These are phyloP conservation scores for Colletotrichum sp. DNA, from an alignment of 2,329 filamentous ascomycete genomes.

Conservation along the genomic window DNA sequence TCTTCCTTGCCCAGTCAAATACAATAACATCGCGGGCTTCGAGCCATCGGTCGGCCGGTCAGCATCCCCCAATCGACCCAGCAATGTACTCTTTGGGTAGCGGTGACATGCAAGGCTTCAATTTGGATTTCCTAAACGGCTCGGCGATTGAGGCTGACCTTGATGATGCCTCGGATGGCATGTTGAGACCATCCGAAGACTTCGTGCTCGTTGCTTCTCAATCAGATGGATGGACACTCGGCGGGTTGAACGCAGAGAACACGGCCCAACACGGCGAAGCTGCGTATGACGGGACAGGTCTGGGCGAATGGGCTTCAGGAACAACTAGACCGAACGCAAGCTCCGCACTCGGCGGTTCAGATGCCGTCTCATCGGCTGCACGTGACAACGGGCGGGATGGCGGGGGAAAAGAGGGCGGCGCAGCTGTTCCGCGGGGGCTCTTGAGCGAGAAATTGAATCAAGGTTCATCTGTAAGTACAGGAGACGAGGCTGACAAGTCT, in stretches of 20 bases:
- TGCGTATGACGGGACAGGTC: constrained; percentile 26
- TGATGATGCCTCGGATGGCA: constrained; percentile 10
- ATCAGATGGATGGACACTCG: constrained; percentile 31
- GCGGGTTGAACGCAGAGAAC: constrained; percentile 23
- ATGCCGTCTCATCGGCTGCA: not conserved
- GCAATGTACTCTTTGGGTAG: constrained; percentile 31
- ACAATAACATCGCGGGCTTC: constrained; percentile 22
- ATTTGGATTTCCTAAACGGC: constrained; percentile 32
- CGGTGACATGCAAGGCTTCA: constrained; percentile 22
- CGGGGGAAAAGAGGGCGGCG: not conserved
- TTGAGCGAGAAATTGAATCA: not conserved
- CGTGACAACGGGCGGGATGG: not conserved
- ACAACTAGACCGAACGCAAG: constrained; percentile 10
- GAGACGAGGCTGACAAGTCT: not conserved
- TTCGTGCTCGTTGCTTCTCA: constrained; percentile 30
- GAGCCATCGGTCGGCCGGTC: constrained; percentile 11
- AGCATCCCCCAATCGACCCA: constrained; percentile 25
- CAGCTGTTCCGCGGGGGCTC: not conserved
- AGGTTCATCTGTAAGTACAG: not conserved
- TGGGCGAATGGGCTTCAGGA: constrained; percentile 30
- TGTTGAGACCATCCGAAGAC: constrained; percentile 19
- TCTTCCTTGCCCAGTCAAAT: constrained; percentile 25
- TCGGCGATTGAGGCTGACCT: constrained; percentile 32
- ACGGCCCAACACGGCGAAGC: constrained; percentile 14
- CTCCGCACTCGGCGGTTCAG: not conserved